A percentile compares a stretch with the other conserved stretches of the same genome.
Evolutionary conservation across 176 grass and related monocot species (phyloP).

Genomic region (Aegilops speltoides): DNA sequence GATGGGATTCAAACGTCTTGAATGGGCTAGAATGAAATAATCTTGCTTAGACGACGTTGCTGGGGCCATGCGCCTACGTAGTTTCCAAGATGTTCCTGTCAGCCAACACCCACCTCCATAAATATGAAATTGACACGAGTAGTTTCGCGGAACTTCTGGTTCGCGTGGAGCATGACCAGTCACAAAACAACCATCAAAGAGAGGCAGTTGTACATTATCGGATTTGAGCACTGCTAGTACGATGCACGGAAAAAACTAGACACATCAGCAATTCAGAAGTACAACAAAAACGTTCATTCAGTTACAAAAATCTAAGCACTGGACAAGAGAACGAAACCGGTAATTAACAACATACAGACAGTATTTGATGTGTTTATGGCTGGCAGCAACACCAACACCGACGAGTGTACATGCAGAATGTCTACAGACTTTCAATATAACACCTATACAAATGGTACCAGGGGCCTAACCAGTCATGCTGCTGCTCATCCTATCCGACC

Average conservation of each 20-base stretch:
- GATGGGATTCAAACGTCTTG: no score
- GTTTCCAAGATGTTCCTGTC: not conserved
- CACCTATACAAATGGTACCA: constrained; percentile 60
- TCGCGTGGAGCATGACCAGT: no score
- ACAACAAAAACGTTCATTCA: not conserved
- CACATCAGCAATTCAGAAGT: not conserved
- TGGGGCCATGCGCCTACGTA: not conserved
- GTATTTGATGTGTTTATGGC: constrained; percentile 18
- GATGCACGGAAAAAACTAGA: not conserved
- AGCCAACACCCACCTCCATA: not conserved
- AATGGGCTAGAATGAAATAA: not conserved
- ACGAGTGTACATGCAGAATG: constrained; percentile 38
- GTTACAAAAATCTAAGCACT: not conserved
- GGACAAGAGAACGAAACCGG: not conserved
- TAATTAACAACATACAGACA: constrained; percentile 7
- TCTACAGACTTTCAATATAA: constrained; percentile 32
- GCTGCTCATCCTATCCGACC: constrained; percentile 28
- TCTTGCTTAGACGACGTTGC: not conserved
- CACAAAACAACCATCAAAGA: no score
- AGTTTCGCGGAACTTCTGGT: no score
- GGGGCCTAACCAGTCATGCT: constrained; percentile 29
- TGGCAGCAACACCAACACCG: not conserved
- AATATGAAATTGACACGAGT: no score
- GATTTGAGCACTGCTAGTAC: not conserved
- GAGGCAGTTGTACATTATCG: not conserved